Percentiles rank a stretch among this genome's conserved stretches.
These are phyloP conservation scores for Diaporthe ampelina DNA, from an alignment of 2,329 filamentous ascomycete genomes.

Conservation along the genomic window DNA sequence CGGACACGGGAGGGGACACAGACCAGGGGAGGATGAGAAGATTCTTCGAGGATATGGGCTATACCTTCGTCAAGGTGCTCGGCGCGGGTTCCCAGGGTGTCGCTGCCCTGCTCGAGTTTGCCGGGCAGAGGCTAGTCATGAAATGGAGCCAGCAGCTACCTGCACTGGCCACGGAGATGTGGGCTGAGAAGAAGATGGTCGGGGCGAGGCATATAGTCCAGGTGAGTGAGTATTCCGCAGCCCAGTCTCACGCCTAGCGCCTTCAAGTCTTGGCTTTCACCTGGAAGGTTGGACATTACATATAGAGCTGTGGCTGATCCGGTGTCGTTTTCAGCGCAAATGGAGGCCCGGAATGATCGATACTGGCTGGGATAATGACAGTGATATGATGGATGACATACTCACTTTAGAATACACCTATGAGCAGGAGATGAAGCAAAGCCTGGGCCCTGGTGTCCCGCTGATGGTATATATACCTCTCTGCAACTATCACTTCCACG, in stretches of 20 bases:
- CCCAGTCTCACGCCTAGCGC: background rate
- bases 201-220: constrained; percentile 34
- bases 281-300: background rate
- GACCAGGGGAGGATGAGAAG: background rate
- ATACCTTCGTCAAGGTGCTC: constrained; percentile 3
- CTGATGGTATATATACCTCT: background rate
- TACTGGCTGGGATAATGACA: background rate
- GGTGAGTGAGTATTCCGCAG: background rate
- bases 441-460: background rate
- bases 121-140: constrained; percentile 7
- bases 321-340: background rate
- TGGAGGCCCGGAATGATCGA: constrained; percentile 2
- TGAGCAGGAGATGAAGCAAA: background rate
- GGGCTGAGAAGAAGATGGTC: constrained; percentile 4
- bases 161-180: constrained; percentile 9
- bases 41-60: background rate
- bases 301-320: background rate
- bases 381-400: background rate
- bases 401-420: background rate
- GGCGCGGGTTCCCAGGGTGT: constrained; percentile 26
- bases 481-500: too few relatives aligned
- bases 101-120: background rate
- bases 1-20: background rate
- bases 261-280: background rate
- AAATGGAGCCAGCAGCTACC: constrained; percentile 10